A percentile compares a stretch with the other conserved stretches of the same genome.
Conservation (phyloP, 1,284 basidiomycete species). For the Leccinum subrobustum region DNA sequence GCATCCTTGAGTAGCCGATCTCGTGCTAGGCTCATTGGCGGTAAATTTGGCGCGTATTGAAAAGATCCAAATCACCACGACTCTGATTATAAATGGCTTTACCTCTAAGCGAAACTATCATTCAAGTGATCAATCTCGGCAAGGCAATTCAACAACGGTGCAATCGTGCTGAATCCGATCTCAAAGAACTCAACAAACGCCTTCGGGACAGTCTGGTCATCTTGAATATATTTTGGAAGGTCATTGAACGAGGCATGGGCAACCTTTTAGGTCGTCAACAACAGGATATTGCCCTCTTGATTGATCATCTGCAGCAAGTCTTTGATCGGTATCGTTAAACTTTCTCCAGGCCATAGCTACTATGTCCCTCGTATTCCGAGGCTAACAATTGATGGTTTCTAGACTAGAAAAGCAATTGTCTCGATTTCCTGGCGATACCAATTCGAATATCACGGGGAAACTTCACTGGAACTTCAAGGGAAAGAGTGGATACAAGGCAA, state of each 20-base stretch:
- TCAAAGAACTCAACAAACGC: background rate
- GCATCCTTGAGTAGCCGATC: no score
- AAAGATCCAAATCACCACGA: no score
- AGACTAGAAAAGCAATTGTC: background rate
- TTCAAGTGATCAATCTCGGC: background rate
- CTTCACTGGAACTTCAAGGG: background rate
- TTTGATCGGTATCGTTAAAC: background rate
- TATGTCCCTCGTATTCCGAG: background rate
- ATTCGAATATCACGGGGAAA: background rate
- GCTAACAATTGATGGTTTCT: background rate
- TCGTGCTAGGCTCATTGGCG: no score
- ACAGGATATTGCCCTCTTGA: background rate
- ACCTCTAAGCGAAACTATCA: background rate
- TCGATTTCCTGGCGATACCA: background rate
- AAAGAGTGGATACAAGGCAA: background rate
- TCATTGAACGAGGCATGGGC: background rate
- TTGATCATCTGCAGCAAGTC: background rate
- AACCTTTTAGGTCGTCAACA: background rate
- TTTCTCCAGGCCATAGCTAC: background rate
- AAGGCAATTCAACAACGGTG: background rate
- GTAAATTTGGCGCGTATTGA: no score
- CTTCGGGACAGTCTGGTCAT: background rate
- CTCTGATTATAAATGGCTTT: no score
- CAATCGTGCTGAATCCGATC: background rate
- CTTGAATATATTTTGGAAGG: background rate